These are phyloP conservation scores for Heracleum sosnowskyi DNA, from an alignment of 129 eudicot genomes.

Conservation along the genomic window DNA sequence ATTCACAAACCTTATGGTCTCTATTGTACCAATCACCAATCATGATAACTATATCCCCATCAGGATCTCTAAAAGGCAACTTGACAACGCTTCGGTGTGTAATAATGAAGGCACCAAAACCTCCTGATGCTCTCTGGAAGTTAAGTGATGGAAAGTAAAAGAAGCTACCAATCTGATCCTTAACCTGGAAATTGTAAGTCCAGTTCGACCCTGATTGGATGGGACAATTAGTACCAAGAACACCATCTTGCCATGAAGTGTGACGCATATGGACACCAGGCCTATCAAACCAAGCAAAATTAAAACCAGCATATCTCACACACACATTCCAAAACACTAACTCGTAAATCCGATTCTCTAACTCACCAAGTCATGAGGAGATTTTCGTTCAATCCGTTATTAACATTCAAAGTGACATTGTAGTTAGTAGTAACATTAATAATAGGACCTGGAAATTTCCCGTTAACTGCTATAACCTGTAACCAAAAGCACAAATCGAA, in stretches of 20 bases:
- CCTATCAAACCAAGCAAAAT: neutral
- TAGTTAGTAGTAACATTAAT: constrained; percentile 74
- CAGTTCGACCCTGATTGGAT: constrained; percentile 60
- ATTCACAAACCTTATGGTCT: constrained; percentile 7
- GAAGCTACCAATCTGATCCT: constrained; percentile 70
- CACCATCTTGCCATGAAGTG: constrained; percentile 63
- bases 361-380: constrained; percentile 71
- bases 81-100: constrained; percentile 2
- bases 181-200: constrained; percentile 60
- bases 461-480: constrained; percentile 82
- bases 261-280: constrained; percentile 10
- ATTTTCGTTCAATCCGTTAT: constrained; percentile 66
- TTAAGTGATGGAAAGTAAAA: constrained; percentile 67
- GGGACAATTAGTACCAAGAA: constrained; percentile 59
- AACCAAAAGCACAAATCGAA: neutral
- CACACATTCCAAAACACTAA: neutral
- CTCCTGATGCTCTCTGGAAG: constrained; percentile 56
- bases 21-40: constrained; percentile 12
- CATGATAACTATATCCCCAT: constrained; percentile 5
- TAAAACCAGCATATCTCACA: neutral
- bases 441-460: constrained; percentile 71
- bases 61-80: neutral
- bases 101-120: constrained; percentile 41
- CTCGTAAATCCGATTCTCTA: neutral
- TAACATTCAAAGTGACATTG: constrained; percentile 66